Evolutionary conservation across 2,329 filamentous ascomycete genomes (phyloP).

Genomic region (Cryphonectria radicalis): DNA sequence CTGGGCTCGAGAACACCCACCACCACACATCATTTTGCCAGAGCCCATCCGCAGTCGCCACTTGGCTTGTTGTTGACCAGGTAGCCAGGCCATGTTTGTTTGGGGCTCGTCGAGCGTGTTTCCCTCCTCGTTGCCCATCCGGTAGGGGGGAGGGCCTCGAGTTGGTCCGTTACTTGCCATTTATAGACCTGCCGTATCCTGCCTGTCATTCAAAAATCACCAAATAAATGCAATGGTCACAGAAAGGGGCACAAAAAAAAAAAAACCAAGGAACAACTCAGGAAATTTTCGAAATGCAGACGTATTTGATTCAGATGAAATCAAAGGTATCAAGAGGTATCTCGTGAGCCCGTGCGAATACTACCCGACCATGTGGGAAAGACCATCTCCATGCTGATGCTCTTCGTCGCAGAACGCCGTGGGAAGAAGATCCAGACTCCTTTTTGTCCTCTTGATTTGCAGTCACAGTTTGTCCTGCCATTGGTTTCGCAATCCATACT

Average conservation of each 20-base stretch:
- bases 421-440: constrained; percentile 14
- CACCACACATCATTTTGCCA: background rate
- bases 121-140: background rate
- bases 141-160: background rate
- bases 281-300: background rate
- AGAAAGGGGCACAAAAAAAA: background rate
- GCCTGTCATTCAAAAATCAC: background rate
- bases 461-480: constrained; percentile 3
- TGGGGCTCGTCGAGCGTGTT: background rate
- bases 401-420: constrained; percentile 25
- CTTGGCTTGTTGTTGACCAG: background rate
- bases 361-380: constrained; percentile 28
- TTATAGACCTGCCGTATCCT: background rate
- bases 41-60: background rate
- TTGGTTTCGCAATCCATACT: constrained; percentile 28
- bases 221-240: background rate
- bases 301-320: constrained; percentile 19
- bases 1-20: constrained; percentile 20
- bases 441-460: constrained; percentile 6
- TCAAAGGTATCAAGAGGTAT: constrained; percentile 31
- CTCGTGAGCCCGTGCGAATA: constrained; percentile 30
- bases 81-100: background rate
- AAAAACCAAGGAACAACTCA: background rate
- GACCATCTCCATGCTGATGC: constrained; percentile 21
- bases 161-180: background rate